phyloP scores from a whole-genome alignment of 2,329 filamentous ascomycete genomes.

The Aspergillus flavus region DNA sequence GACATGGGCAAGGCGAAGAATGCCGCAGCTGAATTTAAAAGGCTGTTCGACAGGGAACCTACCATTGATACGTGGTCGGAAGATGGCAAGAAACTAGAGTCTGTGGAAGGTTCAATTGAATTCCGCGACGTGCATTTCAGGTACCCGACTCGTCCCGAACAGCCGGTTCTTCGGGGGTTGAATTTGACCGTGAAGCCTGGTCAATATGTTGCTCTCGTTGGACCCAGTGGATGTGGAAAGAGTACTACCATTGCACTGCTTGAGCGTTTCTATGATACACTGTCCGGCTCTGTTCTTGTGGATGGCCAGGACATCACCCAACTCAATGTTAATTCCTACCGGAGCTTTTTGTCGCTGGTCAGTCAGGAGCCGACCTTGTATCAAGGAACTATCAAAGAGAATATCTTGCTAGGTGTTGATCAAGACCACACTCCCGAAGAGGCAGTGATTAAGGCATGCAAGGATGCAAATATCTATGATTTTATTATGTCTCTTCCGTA shows the following conservation, averaged over 20 bases:
- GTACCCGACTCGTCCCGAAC: conserved; percentile 87
- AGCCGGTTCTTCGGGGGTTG: conserved; percentile 86
- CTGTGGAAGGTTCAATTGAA: conserved; percentile 77
- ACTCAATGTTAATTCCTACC: conserved; percentile 84
- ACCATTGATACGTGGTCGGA: conserved; percentile 79
- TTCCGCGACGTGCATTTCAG: conserved; percentile 93
- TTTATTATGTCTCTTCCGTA: conserved; percentile 81
- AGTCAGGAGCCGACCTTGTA: conserved; percentile 94
- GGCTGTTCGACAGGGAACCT: conserved; percentile 79
- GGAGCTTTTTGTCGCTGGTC: conserved; percentile 80
- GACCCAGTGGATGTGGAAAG: conserved; percentile 93
- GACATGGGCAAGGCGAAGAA: conserved; percentile 93
- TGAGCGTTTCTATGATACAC: conserved; percentile 92
- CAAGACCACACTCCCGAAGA: conserved; percentile 70
- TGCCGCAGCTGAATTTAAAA: conserved; percentile 78
- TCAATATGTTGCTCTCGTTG: conserved; percentile 72
- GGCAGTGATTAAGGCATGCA: conserved; percentile 75
- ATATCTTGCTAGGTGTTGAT: conserved; percentile 78
- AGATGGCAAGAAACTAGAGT: conserved; percentile 64
- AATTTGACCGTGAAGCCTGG: conserved; percentile 56
- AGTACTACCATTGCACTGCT: conserved; percentile 88
- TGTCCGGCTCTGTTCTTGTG: conserved; percentile 76
- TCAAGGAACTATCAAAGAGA: conserved; percentile 87
- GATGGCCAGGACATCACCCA: conserved; percentile 80
- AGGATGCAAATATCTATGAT: conserved; percentile 89